Conservation (phyloP, 805 yeast species). For the Spathaspora arborariae region DNA sequence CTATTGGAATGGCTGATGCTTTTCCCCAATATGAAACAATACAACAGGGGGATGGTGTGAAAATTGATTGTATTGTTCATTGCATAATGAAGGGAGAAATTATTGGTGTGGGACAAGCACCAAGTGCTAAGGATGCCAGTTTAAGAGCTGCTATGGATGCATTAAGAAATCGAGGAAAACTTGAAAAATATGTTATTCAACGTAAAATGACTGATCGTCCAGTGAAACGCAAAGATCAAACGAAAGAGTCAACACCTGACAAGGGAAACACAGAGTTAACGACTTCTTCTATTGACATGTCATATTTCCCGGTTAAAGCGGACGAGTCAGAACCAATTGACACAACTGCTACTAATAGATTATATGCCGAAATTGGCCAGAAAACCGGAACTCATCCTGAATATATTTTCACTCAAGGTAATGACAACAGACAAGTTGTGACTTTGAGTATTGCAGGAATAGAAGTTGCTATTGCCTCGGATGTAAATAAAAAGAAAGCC, state of each 20-base stretch:
- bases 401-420: slow-evolving; percentile 22
- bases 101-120: slow-evolving; percentile 71
- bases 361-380: slow-evolving; percentile 37
- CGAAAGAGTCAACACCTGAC: neutral
- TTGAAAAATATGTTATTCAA: slow-evolving; percentile 59
- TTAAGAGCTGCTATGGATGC: slow-evolving; percentile 82
- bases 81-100: slow-evolving; percentile 63
- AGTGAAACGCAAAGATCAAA: slow-evolving; percentile 4
- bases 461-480: slow-evolving; percentile 28
- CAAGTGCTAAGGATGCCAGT: slow-evolving; percentile 73
- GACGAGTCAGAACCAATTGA: slow-evolving; percentile 20
- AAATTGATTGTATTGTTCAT: slow-evolving; percentile 56
- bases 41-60: slow-evolving; percentile 42
- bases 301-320: slow-evolving; percentile 26
- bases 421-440: slow-evolving; percentile 21
- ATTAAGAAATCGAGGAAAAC: slow-evolving; percentile 48
- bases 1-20: slow-evolving; percentile 70
- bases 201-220: slow-evolving; percentile 11
- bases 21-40: slow-evolving; percentile 57
- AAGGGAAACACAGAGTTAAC: neutral
- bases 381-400: slow-evolving; percentile 32
- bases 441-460: slow-evolving; percentile 28
- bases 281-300: slow-evolving; percentile 7
- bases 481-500: slow-evolving; percentile 36
- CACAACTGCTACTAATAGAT: slow-evolving; percentile 35